These are phyloP conservation scores for Fragilariopsis cylindrus DNA, from an alignment of 108 stramenopile species.

Conservation along the genomic window DNA sequence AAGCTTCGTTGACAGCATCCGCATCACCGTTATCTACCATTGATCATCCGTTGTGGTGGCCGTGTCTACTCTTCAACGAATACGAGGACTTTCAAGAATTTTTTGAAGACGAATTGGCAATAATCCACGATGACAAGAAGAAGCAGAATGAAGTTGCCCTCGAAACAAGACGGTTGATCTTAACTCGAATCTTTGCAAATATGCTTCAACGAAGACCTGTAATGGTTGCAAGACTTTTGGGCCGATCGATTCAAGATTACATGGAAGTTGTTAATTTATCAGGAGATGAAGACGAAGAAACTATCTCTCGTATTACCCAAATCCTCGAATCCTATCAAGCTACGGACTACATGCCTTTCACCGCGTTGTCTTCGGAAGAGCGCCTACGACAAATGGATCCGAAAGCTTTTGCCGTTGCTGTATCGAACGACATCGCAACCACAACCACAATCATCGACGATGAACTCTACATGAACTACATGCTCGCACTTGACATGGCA, in stretches of 20 bases:
- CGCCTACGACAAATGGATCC: conserved; percentile 4
- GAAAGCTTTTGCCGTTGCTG: not conserved
- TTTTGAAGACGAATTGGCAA: not conserved
- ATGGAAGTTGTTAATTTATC: conserved; percentile 2
- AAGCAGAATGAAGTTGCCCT: not conserved
- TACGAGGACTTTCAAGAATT: conserved; percentile 14
- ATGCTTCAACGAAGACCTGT: conserved; percentile 2
- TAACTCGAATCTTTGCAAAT: not conserved
- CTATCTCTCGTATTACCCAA: not conserved
- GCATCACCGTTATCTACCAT: too few species aligned
- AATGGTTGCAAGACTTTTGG: conserved; percentile 5
- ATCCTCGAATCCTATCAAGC: conserved; percentile 3
- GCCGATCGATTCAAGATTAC: not conserved
- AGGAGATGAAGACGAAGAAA: not conserved
- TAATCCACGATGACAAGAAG: too few species aligned
- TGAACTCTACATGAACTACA: conserved; percentile 13
- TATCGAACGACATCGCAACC: not conserved
- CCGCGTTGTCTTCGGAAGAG: not conserved
- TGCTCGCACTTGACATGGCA: conserved; percentile 13
- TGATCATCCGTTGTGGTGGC: conserved; percentile 8
- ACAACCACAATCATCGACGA: conserved; percentile 2
- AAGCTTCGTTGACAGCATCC: not conserved
- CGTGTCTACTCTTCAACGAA: conserved; percentile 7
- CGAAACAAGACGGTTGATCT: not conserved
- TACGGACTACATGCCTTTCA: conserved; percentile 5